Conservation (phyloP, 1,139 yeast genomes). For the Debaryomycetaceae sp. region DNA sequence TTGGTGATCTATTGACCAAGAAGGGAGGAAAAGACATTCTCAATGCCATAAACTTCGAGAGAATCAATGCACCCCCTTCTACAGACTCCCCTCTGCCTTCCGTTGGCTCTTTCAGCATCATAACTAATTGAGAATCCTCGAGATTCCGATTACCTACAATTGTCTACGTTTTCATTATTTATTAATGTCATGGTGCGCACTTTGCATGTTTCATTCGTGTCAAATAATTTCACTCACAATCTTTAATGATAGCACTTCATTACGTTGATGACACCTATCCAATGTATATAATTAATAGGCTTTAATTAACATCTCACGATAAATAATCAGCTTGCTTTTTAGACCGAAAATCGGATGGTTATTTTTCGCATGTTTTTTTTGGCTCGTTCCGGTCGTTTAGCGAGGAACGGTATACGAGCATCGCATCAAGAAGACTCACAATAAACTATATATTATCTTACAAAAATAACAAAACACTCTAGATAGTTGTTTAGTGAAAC, state of each 20-base stretch:
- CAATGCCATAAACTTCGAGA: slow-evolving; percentile 73
- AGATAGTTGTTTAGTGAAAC: not conserved
- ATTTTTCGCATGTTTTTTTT: not conserved
- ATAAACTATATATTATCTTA: not conserved
- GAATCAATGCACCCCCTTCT: slow-evolving; percentile 43
- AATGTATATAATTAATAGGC: not conserved
- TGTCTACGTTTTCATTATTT: not conserved
- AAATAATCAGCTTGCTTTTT: not conserved
- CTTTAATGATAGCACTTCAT: not conserved
- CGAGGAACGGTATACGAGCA: not conserved
- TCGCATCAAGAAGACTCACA: not conserved
- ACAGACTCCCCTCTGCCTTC: not conserved
- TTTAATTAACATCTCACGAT: not conserved
- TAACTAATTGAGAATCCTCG: not conserved
- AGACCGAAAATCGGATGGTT: slow-evolving; percentile 8
- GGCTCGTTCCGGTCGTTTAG: slow-evolving; percentile 10
- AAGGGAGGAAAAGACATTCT: slow-evolving; percentile 83
- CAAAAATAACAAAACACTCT: not conserved
- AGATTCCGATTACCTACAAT: not conserved
- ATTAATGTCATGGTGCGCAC: not conserved
- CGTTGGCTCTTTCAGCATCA: not conserved
- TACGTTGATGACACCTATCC: not conserved
- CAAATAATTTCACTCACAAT: not conserved
- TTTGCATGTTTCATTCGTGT: not conserved
- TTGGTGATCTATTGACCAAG: slow-evolving; percentile 66